Evolutionary conservation across 257 asterid species (phyloP).

Genomic region (Solanum stenotomum): DNA sequence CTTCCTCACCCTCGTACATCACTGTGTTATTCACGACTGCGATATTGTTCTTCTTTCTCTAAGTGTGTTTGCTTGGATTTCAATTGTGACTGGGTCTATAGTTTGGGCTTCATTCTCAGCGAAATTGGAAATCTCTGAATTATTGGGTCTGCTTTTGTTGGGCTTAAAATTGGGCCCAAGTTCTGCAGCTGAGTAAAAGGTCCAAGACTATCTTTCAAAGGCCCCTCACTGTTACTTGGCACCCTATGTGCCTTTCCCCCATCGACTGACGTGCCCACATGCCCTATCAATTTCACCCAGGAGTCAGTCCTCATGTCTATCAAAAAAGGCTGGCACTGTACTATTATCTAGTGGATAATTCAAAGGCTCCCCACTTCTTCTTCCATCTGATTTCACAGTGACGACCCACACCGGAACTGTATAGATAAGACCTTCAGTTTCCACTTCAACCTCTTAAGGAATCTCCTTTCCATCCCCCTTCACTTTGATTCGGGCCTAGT

Average conservation of each 20-base stretch:
- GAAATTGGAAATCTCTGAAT: neutral
- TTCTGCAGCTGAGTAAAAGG: neutral
- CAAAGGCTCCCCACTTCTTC: neutral
- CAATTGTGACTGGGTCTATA: neutral
- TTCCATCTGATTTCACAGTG: neutral
- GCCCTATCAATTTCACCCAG: neutral
- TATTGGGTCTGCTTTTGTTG: neutral
- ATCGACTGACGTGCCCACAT: neutral
- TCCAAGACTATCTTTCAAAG: neutral
- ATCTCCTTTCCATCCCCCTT: neutral
- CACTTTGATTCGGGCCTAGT: neutral
- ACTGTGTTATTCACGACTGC: neutral
- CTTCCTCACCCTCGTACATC: neutral
- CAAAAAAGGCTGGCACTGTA: too few relatives aligned
- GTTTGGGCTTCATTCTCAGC: neutral
- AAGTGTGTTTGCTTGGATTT: neutral
- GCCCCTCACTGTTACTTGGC: neutral
- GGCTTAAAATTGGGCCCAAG: neutral
- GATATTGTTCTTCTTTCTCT: neutral
- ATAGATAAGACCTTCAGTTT: neutral
- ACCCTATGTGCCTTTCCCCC: neutral
- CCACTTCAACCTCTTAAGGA: neutral
- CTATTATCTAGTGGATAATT: too few relatives aligned
- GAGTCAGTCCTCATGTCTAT: neutral
- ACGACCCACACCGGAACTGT: neutral